A percentile compares a stretch with the other conserved stretches of the same genome.
These are phyloP conservation scores for Buddleja alternifolia DNA, from an alignment of 257 asterid species.

Conservation along the genomic window DNA sequence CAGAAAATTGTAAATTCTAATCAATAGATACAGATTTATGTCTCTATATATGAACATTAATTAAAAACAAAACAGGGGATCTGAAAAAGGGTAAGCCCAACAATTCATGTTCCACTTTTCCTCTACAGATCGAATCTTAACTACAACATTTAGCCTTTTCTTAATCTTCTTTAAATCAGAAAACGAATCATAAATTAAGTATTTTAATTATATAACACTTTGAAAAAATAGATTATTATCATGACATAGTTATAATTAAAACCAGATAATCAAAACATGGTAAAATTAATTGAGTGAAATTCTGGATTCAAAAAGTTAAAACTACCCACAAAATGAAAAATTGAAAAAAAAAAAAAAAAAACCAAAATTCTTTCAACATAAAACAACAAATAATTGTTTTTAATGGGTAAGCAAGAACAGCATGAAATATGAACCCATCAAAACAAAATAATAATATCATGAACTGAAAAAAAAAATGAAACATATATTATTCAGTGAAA, in stretches of 20 bases:
- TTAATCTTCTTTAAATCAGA: slow-evolving; percentile 34
- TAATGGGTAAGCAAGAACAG: background rate
- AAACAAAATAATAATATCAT: background rate
- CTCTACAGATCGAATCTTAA: slow-evolving; percentile 42
- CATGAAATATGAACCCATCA: slow-evolving; percentile 8
- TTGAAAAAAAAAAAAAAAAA: background rate
- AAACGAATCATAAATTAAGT: slow-evolving; percentile 33
- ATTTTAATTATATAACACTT: slow-evolving; percentile 29
- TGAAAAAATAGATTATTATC: background rate
- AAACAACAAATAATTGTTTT: background rate
- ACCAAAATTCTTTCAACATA: background rate
- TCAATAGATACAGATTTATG: background rate
- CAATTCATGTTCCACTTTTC: slow-evolving; percentile 41
- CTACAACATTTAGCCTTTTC: slow-evolving; percentile 22
- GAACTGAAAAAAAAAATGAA: background rate
- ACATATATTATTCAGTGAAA: slow-evolving; percentile 1
- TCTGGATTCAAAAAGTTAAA: background rate
- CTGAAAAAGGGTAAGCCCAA: slow-evolving; percentile 29
- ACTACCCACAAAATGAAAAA: background rate
- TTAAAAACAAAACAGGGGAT: slow-evolving; percentile 27
- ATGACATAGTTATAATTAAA: slow-evolving; percentile 2
- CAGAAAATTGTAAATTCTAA: slow-evolving; percentile 17
- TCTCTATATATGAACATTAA: slow-evolving; percentile 4
- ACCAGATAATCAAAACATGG: background rate
- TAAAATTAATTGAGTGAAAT: background rate